Conservation (phyloP, 495 filamentous ascomycete species). For the Aspergillus leporis region DNA sequence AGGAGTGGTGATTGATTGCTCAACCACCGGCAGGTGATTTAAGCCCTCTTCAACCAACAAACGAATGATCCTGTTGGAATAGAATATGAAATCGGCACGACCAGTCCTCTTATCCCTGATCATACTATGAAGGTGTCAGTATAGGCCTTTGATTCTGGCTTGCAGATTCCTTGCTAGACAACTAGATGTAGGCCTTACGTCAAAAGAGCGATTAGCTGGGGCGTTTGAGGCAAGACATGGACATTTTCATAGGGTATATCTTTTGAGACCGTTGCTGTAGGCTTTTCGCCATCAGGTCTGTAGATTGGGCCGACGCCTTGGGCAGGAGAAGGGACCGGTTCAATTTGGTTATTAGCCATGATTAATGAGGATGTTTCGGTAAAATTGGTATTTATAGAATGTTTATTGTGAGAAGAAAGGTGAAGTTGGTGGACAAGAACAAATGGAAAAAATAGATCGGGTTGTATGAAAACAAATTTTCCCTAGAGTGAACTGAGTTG, state of each 20-base stretch:
- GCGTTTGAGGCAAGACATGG: conserved; percentile 85
- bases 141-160: not conserved
- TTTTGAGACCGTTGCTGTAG: conserved; percentile 86
- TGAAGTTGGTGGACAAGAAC: not conserved
- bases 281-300: conserved; percentile 73
- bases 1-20: conserved; percentile 85
- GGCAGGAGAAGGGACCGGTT: conserved; percentile 55
- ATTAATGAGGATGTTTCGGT: not conserved
- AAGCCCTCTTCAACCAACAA: conserved; percentile 97
- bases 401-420: not conserved
- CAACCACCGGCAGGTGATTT: conserved; percentile 91
- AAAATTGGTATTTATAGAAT: not conserved
- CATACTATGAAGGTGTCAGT: conserved; percentile 61
- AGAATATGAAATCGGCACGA: conserved; percentile 97
- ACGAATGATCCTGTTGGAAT: conserved; percentile 97
- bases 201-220: conserved; percentile 93
- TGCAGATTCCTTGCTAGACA: not conserved
- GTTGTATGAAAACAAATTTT: too few species aligned
- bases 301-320: conserved; percentile 79
- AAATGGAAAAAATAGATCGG: not conserved
- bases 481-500: not conserved
- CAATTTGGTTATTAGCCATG: conserved; percentile 10
- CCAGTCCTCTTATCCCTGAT: conserved; percentile 87
- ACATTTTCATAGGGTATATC: conserved; percentile 83
- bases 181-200: conserved; percentile 64